Evolutionary conservation across 1,139 yeast genomes (phyloP).

Genomic region (Yamadazyma dendronema): DNA sequence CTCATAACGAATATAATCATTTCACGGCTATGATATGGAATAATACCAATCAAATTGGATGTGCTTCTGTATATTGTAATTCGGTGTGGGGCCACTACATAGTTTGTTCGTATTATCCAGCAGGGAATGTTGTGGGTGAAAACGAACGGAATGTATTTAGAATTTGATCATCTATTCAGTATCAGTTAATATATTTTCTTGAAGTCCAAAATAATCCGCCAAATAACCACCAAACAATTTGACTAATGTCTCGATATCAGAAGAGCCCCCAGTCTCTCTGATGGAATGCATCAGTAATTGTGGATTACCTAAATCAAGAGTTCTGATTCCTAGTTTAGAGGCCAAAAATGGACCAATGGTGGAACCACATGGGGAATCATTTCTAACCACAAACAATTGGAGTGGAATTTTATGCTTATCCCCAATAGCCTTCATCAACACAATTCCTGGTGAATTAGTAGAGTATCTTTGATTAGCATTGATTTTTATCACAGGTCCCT

Average conservation of each 20-base stretch:
- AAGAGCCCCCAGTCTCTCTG: constrained; percentile 88
- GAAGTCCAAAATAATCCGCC: constrained; percentile 32
- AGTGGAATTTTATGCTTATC: constrained; percentile 62
- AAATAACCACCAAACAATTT: constrained; percentile 64
- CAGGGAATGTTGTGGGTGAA: constrained; percentile 55
- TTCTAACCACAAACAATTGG: constrained; percentile 84
- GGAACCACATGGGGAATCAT: constrained; percentile 93
- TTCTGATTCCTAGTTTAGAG: constrained; percentile 83
- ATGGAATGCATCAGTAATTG: constrained; percentile 95
- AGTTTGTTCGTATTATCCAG: constrained; percentile 59
- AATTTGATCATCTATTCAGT: constrained; percentile 10
- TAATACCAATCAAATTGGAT: constrained; percentile 32
- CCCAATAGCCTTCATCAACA: constrained; percentile 72
- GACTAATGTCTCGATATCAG: constrained; percentile 65
- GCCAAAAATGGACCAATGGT: constrained; percentile 95
- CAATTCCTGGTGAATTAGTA: constrained; percentile 88
- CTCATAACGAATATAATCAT: constrained; percentile 32
- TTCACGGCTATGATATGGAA: constrained; percentile 46
- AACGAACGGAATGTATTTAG: constrained; percentile 22
- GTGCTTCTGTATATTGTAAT: constrained; percentile 41
- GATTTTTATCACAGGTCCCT: constrained; percentile 89
- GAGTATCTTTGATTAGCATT: constrained; percentile 96
- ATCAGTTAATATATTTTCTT: constrained; percentile 28
- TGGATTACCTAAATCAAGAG: constrained; percentile 91
- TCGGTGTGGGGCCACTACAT: constrained; percentile 52